Evolutionary conservation across 352 stramenopile genomes (phyloP).

Genomic region (Pythium aristosporum): DNA sequence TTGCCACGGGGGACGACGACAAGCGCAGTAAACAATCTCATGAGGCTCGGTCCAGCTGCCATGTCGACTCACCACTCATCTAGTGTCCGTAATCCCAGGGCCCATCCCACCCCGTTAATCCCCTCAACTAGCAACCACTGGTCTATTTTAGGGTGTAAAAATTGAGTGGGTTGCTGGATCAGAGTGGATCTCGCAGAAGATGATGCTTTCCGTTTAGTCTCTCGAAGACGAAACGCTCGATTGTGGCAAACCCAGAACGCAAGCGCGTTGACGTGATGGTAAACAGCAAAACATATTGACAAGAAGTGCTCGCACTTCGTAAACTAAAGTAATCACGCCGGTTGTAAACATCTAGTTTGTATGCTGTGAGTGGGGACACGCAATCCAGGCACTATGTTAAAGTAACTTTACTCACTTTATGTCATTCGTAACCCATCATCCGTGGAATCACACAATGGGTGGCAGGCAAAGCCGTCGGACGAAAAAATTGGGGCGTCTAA

Average conservation of each 20-base stretch:
- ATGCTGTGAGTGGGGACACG: no score
- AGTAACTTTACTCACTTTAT: no score
- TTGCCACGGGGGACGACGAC: background rate
- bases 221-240: background rate
- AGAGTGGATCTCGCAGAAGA: constrained; percentile 3
- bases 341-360: no score
- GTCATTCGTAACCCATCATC: no score
- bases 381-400: no score
- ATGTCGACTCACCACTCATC: constrained; percentile 21
- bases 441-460: no score
- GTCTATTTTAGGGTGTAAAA: no score
- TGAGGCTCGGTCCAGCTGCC: background rate
- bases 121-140: background rate
- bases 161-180: background rate
- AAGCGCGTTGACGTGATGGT: constrained; percentile 1
- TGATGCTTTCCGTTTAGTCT: constrained; percentile 20
- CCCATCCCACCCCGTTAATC: background rate
- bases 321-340: constrained; percentile 5
- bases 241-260: constrained; percentile 16
- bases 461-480: no score
- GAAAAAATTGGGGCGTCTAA: no score
- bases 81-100: background rate
- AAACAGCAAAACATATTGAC: background rate
- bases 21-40: constrained; percentile 11
- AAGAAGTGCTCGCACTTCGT: background rate